Percentiles rank a stretch among this genome's conserved stretches.
These are phyloP conservation scores for Neonothopanus nambi DNA, from an alignment of 1,284 basidiomycete species.

Conservation along the genomic window DNA sequence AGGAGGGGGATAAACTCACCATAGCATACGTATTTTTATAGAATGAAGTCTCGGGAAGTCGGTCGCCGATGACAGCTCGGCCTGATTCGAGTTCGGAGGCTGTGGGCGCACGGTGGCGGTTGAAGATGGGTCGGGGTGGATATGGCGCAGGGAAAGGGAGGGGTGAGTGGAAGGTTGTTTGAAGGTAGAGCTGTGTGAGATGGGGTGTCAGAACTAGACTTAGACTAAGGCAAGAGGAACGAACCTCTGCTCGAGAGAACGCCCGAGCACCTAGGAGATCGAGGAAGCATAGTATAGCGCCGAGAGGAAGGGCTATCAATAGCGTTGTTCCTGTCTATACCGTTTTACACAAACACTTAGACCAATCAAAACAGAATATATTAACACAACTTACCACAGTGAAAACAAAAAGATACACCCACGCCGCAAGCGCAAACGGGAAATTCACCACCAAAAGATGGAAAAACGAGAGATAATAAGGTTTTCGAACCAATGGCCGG, in stretches of 20 bases:
- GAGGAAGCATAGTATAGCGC: slow-evolving; percentile 73
- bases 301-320: slow-evolving; percentile 73
- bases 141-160: slow-evolving; percentile 57
- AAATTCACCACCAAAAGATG: slow-evolving; percentile 75
- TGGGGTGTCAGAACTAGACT: slow-evolving; percentile 14
- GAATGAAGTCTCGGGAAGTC: slow-evolving; percentile 61
- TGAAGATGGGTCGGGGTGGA: slow-evolving; percentile 67
- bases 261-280: slow-evolving; percentile 68
- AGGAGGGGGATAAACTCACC: slow-evolving; percentile 43
- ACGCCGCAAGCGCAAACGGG: slow-evolving; percentile 69
- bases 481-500: slow-evolving; percentile 49
- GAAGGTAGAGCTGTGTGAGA: slow-evolving; percentile 54
- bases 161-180: slow-evolving; percentile 68
- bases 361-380: slow-evolving; percentile 6
- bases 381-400: slow-evolving; percentile 57
- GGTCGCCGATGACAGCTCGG: slow-evolving; percentile 24
- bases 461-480: slow-evolving; percentile 63
- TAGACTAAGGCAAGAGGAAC: slow-evolving; percentile 18
- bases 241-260: slow-evolving; percentile 70
- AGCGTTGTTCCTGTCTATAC: slow-evolving; percentile 77
- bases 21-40: slow-evolving; percentile 79
- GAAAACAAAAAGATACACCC: slow-evolving; percentile 75
- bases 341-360: slow-evolving; percentile 29
- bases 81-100: slow-evolving; percentile 53
- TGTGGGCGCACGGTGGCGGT: slow-evolving; percentile 51